Evolutionary conservation across 805 yeast species (phyloP), one percentile per base, ranked within the genome.

Genomic region (Priceomyces medius): DNA sequence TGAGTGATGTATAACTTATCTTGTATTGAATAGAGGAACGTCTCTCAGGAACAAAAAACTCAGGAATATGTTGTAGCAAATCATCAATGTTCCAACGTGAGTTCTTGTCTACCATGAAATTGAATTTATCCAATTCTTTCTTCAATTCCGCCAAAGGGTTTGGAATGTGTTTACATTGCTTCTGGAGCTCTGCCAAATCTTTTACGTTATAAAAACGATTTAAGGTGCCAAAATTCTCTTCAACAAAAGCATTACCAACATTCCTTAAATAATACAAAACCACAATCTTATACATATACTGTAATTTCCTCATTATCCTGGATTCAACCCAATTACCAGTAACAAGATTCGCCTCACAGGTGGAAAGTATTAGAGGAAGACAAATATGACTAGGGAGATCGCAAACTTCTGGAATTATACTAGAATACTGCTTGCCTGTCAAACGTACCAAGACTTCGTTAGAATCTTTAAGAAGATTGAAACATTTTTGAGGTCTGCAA

Each of bases 41-140:
- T 26, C 55, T 49, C 29, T 63, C 70, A 10, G 71, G 71, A 10
- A 47, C 41, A 43, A 67, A 67, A 24, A 64, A 59, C 27, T 41
- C 55, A 7, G 66, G 63, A 7, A 54, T 51, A 23, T 53, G 47
- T 16, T 44, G 42, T 18, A 64, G 43, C n/a, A 56, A 42, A 9
- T 37, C 40, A 8, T 42, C 49, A 6, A 46, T 31, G 12, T 49
- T 35, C 49, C 49, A 43, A 12, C 38, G 31, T 3, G 31, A 13
- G 12, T 24, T 34, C 12, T 38, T 29, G 3, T 50, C 41, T 18
- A 31, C 46, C 17, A 33, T 10, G 13, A 23, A 27, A 28, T 42
- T 42, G 29, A 21, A 42, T 10, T 49, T 55, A 10, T 37, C 47
- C 26, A 57, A 43, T 32, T 44, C 48, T 31, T 47, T 43, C 37